Evolutionary conservation across 1,139 yeast genomes (phyloP).

Genomic region (Petasospora rhodanensis): DNA sequence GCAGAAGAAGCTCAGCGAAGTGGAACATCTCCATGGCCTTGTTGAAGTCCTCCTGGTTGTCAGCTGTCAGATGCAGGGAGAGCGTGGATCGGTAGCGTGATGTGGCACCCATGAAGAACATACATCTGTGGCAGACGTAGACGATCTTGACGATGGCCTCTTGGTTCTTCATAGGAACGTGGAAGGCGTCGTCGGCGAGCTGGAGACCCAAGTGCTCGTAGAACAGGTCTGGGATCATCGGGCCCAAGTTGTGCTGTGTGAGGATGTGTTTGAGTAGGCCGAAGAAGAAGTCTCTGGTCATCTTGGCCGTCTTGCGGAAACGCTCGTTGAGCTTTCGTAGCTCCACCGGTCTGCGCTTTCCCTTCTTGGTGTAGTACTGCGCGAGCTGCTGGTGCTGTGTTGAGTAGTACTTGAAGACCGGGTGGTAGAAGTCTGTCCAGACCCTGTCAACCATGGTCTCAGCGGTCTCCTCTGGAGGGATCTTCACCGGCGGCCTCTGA

Average conservation of each 20-base stretch:
- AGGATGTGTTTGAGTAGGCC: constrained; percentile 36
- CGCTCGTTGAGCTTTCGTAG: constrained; percentile 50
- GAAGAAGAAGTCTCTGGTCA: constrained; percentile 44
- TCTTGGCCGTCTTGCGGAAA: constrained; percentile 44
- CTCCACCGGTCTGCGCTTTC: constrained; percentile 40
- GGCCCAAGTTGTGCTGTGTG: constrained; percentile 33
- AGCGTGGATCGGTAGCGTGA: constrained; percentile 51
- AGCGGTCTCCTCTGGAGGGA: constrained; percentile 17
- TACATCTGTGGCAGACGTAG: constrained; percentile 48
- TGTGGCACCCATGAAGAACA: constrained; percentile 55
- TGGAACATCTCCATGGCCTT: constrained; percentile 47
- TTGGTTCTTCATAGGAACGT: constrained; percentile 17
- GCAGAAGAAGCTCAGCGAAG: constrained; percentile 50
- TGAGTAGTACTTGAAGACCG: constrained; percentile 50
- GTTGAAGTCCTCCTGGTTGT: constrained; percentile 35
- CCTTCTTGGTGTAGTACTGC: constrained; percentile 25
- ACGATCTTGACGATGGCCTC: constrained; percentile 37
- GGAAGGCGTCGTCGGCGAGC: constrained; percentile 15
- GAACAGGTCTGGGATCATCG: constrained; percentile 29
- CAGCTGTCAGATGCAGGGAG: constrained; percentile 40
- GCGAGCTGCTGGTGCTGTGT: too few species aligned
- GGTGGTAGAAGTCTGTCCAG: constrained; percentile 64
- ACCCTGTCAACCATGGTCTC: constrained; percentile 37
- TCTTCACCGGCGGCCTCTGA: too few species aligned
- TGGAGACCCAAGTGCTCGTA: constrained; percentile 15